phyloP scores from a whole-genome alignment of 225 moss, liverwort and hornwort species.

The Rhytidiadelphus loreus region DNA sequence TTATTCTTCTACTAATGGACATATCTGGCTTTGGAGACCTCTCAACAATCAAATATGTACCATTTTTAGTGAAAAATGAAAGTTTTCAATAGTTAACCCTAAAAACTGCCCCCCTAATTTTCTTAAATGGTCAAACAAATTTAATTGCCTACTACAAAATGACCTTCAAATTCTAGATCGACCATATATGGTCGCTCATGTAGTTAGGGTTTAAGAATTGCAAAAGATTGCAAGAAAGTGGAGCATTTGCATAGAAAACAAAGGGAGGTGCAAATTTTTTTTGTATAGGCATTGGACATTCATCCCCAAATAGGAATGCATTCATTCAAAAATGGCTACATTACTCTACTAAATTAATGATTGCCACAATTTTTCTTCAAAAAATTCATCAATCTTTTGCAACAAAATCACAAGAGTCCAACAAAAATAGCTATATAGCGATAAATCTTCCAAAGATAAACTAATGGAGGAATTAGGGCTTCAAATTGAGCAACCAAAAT shows the following conservation, averaged over 20 bases:
- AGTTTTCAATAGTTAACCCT: too few species aligned
- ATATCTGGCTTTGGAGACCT: too few species aligned
- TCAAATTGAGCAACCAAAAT: neutral
- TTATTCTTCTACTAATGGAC: too few species aligned
- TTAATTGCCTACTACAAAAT: too few species aligned
- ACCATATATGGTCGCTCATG: too few species aligned
- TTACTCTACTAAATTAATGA: fast-evolving
- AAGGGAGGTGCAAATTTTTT: neutral
- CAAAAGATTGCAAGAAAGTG: neutral
- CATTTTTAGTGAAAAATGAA: too few species aligned
- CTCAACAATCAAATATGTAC: too few species aligned
- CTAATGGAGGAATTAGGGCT: fast-evolving
- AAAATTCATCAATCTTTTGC: neutral
- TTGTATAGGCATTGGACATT: neutral
- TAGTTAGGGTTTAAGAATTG: too few species aligned
- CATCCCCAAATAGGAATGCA: neutral
- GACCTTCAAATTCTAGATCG: too few species aligned
- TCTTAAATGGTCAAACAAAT: too few species aligned
- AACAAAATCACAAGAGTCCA: neutral
- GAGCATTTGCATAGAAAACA: neutral
- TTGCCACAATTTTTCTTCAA: fast-evolving
- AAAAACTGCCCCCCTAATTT: too few species aligned
- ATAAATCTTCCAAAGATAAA: neutral
- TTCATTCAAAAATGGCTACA: neutral
- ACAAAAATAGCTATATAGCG: neutral